These are phyloP conservation scores for Crithidia acanthocephali DNA, from an alignment of 208 protist species.

Conservation along the genomic window DNA sequence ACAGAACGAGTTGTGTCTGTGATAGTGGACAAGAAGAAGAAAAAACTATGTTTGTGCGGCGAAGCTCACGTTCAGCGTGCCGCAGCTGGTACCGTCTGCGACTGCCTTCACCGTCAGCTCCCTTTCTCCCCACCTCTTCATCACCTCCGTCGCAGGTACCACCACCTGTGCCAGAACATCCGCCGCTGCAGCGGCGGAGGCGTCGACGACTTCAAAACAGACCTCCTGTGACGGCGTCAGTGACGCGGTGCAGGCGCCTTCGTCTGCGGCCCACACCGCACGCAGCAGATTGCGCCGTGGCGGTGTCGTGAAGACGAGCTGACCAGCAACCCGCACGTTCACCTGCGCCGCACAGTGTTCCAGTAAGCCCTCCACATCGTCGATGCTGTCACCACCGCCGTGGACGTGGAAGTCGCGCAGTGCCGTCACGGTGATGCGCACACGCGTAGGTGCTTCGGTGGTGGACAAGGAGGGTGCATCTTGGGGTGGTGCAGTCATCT, in stretches of 20 bases:
- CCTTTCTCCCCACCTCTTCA: conserved; percentile 17
- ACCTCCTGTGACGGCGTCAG: conserved; percentile 36
- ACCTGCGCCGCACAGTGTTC: conserved; percentile 54
- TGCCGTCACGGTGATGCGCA: conserved; percentile 54
- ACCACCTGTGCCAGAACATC: conserved; percentile 1
- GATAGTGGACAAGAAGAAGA: conserved; percentile 3
- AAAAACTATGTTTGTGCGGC: not conserved
- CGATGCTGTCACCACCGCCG: conserved; percentile 27
- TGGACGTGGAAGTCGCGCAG: conserved; percentile 28
- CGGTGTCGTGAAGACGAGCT: conserved; percentile 47
- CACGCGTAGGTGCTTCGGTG: not conserved
- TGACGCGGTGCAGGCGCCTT: conserved; percentile 29
- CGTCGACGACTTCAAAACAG: conserved; percentile 61
- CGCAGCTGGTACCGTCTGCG: conserved; percentile 4
- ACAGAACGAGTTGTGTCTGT: no score
- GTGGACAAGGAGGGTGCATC: not conserved
- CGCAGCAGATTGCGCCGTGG: conserved; percentile 31
- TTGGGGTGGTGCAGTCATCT: not conserved
- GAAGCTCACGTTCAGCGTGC: conserved; percentile 43
- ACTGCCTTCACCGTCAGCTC: conserved; percentile 13
- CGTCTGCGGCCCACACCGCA: conserved; percentile 48
- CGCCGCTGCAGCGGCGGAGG: conserved; percentile 15
- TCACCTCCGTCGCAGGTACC: conserved; percentile 32
- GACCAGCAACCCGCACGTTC: conserved; percentile 47
- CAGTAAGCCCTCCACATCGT: conserved; percentile 47